phyloP scores from a whole-genome alignment of 2,329 filamentous ascomycete species.

The Hypoxylon sp. region DNA sequence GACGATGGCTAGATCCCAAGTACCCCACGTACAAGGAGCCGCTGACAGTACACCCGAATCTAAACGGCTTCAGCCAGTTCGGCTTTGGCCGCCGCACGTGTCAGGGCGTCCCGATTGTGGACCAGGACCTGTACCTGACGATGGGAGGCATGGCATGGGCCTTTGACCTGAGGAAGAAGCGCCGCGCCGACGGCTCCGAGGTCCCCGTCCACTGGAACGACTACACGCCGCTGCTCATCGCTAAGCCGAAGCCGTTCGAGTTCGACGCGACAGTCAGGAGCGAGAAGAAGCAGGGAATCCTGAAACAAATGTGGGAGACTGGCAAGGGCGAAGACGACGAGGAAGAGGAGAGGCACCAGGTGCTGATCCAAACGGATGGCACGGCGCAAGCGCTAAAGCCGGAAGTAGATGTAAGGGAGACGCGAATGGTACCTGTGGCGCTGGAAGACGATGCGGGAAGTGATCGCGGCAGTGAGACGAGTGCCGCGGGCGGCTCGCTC shows the following conservation, averaged over 20 bases:
- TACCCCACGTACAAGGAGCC: conserved; percentile 61
- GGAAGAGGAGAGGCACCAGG: conserved; percentile 41
- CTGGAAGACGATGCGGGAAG: conserved; percentile 32
- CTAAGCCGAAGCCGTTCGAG: conserved; percentile 59
- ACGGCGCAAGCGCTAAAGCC: neutral
- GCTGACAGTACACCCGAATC: conserved; percentile 57
- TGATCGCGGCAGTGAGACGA: conserved; percentile 42
- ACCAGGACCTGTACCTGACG: conserved; percentile 59
- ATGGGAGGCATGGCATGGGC: conserved; percentile 59
- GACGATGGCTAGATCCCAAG: conserved; percentile 56
- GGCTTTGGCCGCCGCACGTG: conserved; percentile 68
- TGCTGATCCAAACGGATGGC: conserved; percentile 15
- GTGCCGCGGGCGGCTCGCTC: conserved; percentile 22
- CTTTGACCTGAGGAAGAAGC: conserved; percentile 54
- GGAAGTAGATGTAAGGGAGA: neutral
- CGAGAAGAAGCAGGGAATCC: conserved; percentile 43
- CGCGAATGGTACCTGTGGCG: too few relatives aligned
- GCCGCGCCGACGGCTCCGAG: conserved; percentile 47
- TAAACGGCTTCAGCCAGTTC: conserved; percentile 62
- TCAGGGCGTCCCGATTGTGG: conserved; percentile 60
- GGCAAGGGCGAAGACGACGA: conserved; percentile 56
- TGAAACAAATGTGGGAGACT: conserved; percentile 57
- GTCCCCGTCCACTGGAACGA: conserved; percentile 62
- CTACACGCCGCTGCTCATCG: conserved; percentile 61
- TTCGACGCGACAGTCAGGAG: conserved; percentile 57